phyloP scores from a whole-genome alignment of 139 green algal genomes.

The Chloropicon primus region DNA sequence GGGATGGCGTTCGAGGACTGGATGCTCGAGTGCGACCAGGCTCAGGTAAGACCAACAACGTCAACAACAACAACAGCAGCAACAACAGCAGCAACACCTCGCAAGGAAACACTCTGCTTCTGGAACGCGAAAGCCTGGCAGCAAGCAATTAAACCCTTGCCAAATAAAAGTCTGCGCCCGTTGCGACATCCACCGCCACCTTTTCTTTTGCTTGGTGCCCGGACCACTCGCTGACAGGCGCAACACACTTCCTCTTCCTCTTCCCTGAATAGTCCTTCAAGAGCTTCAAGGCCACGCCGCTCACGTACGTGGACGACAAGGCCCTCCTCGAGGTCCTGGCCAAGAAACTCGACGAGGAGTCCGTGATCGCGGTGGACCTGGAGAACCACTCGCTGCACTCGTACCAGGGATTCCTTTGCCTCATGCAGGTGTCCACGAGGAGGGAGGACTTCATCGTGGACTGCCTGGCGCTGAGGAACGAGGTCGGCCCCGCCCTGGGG shows the following conservation, averaged over 20 bases:
- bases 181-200: not conserved
- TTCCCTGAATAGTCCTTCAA: not conserved
- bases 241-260: not conserved
- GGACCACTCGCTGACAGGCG: not conserved
- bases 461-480: constrained; percentile 42
- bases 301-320: constrained; percentile 18
- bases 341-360: constrained; percentile 18
- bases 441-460: constrained; percentile 75
- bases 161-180: not conserved
- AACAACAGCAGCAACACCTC: not conserved
- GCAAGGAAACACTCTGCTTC: not conserved
- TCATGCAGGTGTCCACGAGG: constrained; percentile 75
- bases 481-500: constrained; percentile 29
- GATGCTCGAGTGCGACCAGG: not conserved
- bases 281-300: not conserved
- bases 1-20: not conserved
- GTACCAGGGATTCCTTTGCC: constrained; percentile 54
- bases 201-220: not conserved
- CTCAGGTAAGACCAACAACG: not conserved
- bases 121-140: not conserved
- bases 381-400: constrained; percentile 69
- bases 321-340: constrained; percentile 26
- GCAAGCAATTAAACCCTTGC: not conserved
- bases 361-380: constrained; percentile 73
- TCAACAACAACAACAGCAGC: too few species aligned